phyloP scores from a whole-genome alignment of 2,329 filamentous ascomycete genomes.

The Aspergillus quadricinctus region DNA sequence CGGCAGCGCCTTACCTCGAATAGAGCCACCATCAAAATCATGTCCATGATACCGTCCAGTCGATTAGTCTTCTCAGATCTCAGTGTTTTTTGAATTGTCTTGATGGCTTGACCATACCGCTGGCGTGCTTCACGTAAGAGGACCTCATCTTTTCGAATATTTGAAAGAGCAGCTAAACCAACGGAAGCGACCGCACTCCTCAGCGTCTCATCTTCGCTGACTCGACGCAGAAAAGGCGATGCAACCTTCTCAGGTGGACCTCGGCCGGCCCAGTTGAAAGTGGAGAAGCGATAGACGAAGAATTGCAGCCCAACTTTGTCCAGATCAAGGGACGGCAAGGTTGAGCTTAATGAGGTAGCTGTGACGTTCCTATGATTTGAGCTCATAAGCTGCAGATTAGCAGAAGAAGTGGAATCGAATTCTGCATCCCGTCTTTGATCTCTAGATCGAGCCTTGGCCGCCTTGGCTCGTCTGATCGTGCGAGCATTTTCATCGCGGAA shows the following conservation, averaged over 20 bases:
- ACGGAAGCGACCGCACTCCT: conserved; percentile 21
- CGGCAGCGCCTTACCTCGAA: conserved; percentile 16
- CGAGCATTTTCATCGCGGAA: conserved; percentile 29
- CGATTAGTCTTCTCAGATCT: not conserved
- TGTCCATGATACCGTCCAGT: conserved; percentile 3
- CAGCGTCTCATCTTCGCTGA: conserved; percentile 8
- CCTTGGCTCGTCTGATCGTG: conserved; percentile 17
- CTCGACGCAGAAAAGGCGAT: conserved; percentile 3
- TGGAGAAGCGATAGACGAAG: conserved; percentile 20
- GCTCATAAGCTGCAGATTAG: not conserved
- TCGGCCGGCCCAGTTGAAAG: conserved; percentile 1
- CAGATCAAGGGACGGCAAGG: conserved; percentile 1
- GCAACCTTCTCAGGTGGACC: not conserved
- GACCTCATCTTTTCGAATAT: conserved; percentile 17
- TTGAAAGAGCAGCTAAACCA: conserved; percentile 22
- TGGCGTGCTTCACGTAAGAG: conserved; percentile 15
- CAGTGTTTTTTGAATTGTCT: conserved; percentile 9
- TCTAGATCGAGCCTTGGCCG: conserved; percentile 11
- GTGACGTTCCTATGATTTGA: not conserved
- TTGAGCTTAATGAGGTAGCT: not conserved
- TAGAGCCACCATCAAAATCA: conserved; percentile 19
- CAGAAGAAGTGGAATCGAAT: not conserved
- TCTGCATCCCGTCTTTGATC: conserved; percentile 5
- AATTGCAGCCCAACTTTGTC: conserved; percentile 21
- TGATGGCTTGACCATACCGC: conserved; percentile 18